Base-by-base conservation (phyloP, 148 eudicot species). In the Fagopyrum tataricum region DNA sequence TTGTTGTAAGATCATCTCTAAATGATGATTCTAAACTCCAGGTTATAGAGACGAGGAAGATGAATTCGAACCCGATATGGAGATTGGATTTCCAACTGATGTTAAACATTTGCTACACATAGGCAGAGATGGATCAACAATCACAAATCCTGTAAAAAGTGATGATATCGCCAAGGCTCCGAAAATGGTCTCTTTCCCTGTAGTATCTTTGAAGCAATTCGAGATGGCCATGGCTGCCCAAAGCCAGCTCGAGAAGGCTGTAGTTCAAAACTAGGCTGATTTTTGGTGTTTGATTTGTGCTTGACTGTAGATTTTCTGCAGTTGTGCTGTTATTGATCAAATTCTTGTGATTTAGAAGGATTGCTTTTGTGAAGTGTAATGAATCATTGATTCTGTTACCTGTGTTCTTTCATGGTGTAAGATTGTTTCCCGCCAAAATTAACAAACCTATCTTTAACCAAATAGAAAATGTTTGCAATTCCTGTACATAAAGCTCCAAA, bases 101-200 rank as follows among this genome's bases (percentile, higher is more conserved):
- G 98, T 94, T 74, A 94, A 88, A 80, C 98, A 94, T 74, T 81
- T 94, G 6, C 84, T 91, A 5, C 98, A 91, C 84, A 91, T 94
- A 64, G 98, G 98, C 67, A 86, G 86, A 85, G 97, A 91, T 74
- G 97, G 97, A 76, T 85, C 89, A 0, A 82, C 91, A 0, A 85
- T 87, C 0, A 72, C 81, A 0, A 86, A 79, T 75, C 72, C 78
- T 0, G 62, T 77, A 0, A 79, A 80, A 43, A 78, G 83, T 1
- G 85, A 87, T 86, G 89, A 83, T 44, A 85, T 81, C 77, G 43
- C 73, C 4, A 31, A 80, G 20, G 75, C 87, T 46, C 78, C 87
- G 41, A 87, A 88, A 71, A 71, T 82, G n/a, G 73, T 85, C 18
- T 81, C 89, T 4, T 81, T 84, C 43, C 90, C 98, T 43, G 78